A percentile compares a stretch with the other conserved stretches of the same genome.
phyloP scores from a whole-genome alignment of 208 protist species.

The Trypanosoma theileri region DNA sequence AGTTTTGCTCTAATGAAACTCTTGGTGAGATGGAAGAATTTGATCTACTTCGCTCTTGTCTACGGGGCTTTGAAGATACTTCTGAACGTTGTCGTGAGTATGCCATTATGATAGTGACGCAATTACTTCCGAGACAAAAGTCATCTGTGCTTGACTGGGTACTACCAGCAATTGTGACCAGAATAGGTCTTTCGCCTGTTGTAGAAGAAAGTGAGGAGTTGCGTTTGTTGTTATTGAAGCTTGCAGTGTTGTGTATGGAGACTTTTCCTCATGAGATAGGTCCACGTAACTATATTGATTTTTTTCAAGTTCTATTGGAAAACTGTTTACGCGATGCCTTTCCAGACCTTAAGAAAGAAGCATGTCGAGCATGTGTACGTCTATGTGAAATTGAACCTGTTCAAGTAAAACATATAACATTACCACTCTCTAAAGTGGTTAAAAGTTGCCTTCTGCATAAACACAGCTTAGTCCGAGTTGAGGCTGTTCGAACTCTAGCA shows the following conservation, averaged over 20 bases:
- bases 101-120: conserved; percentile 50
- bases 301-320: conserved; percentile 83
- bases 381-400: conserved; percentile 81
- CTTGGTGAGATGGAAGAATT: conserved; percentile 50
- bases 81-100: conserved; percentile 79
- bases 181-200: conserved; percentile 71
- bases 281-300: conserved; percentile 86
- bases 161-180: conserved; percentile 80
- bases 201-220: conserved; percentile 85
- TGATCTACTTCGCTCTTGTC: conserved; percentile 52
- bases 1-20: conserved; percentile 24
- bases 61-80: conserved; percentile 76
- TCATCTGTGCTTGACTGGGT: conserved; percentile 84
- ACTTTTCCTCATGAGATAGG: conserved; percentile 87
- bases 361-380: conserved; percentile 58
- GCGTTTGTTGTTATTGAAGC: conserved; percentile 61
- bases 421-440: conserved; percentile 67
- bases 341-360: conserved; percentile 84
- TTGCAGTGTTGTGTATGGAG: conserved; percentile 72
- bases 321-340: conserved; percentile 81
- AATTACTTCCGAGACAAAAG: conserved; percentile 42
- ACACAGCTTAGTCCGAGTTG: conserved; percentile 74
- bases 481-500: conserved; percentile 58
- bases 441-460: conserved; percentile 84
- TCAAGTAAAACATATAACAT: conserved; percentile 61